Evolutionary conservation across 2,329 filamentous ascomycete species (phyloP).

Genomic region (Fulvia fulva): DNA sequence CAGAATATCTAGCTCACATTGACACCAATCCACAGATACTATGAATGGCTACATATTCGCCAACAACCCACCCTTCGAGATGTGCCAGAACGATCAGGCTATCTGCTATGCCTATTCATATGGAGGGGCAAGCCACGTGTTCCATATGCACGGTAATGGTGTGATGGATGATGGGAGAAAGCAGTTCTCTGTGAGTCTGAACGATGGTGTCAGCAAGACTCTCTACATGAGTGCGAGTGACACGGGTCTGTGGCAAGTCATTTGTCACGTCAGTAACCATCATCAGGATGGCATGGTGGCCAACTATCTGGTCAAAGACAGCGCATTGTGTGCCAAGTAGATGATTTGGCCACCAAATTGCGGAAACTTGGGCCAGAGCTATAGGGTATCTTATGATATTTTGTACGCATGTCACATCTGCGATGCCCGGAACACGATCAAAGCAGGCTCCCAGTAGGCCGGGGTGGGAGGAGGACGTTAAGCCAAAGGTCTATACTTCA

Average conservation of each 20-base stretch:
- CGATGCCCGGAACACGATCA: too few species aligned
- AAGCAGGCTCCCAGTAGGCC: too few species aligned
- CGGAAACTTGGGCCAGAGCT: too few species aligned
- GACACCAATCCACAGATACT: slow-evolving; percentile 7
- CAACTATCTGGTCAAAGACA: slow-evolving; percentile 18
- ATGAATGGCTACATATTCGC: slow-evolving; percentile 31
- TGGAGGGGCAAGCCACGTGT: slow-evolving; percentile 26
- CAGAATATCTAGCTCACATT: not conserved
- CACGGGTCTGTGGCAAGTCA: slow-evolving; percentile 26
- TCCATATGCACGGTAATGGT: slow-evolving; percentile 31
- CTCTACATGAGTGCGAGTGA: slow-evolving; percentile 27
- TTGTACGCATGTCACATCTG: too few species aligned
- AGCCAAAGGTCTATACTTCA: too few species aligned
- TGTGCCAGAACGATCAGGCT: slow-evolving; percentile 30
- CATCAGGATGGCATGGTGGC: slow-evolving; percentile 23
- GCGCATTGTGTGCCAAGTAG: too few species aligned
- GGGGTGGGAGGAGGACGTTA: too few species aligned
- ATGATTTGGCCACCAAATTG: too few species aligned
- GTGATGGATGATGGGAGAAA: slow-evolving; percentile 19
- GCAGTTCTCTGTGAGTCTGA: slow-evolving; percentile 15
- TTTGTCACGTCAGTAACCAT: slow-evolving; percentile 26
- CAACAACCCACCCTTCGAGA: slow-evolving; percentile 31
- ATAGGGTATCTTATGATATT: too few species aligned
- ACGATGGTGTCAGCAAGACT: slow-evolving; percentile 28
- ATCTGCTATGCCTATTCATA: slow-evolving; percentile 32